Conservation (phyloP, 108 stramenopile species). For the Ochromonas danica region DNA sequence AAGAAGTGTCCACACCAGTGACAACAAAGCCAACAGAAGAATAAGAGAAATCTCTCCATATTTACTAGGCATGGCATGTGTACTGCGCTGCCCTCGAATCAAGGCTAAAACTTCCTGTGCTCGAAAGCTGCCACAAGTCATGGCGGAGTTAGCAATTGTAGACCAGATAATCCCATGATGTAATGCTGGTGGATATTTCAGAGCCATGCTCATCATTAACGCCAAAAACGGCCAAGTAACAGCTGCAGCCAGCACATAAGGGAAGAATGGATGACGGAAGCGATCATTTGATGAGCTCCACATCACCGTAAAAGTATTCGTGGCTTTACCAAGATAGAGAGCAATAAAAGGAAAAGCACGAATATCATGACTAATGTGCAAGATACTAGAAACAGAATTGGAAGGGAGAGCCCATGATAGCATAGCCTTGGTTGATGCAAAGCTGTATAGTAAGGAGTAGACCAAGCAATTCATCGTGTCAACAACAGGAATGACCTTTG, state of each 20-base stretch:
- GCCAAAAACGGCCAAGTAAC: not conserved
- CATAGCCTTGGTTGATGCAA: not conserved
- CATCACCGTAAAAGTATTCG: not conserved
- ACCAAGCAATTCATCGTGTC: not conserved
- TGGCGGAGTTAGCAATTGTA: not conserved
- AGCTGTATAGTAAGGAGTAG: not conserved
- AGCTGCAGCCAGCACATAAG: not conserved
- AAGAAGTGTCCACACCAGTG: not conserved
- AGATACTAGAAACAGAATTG: not conserved
- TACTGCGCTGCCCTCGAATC: not conserved
- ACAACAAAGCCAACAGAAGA: not conserved
- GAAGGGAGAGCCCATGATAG: not conserved
- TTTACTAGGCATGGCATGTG: not conserved
- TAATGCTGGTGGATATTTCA: not conserved
- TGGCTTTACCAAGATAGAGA: no score
- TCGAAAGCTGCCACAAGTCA: not conserved
- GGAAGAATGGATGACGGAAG: not conserved
- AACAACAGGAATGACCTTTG: not conserved
- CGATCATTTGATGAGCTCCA: not conserved
- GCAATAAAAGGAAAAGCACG: not conserved
- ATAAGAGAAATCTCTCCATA: not conserved
- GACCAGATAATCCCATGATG: not conserved
- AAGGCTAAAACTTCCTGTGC: not conserved
- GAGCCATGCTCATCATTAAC: not conserved
- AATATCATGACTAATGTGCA: not conserved